Base-by-base conservation (phyloP, 192 early-diverging fungal species). In the Pilobolus umbonatus region DNA sequence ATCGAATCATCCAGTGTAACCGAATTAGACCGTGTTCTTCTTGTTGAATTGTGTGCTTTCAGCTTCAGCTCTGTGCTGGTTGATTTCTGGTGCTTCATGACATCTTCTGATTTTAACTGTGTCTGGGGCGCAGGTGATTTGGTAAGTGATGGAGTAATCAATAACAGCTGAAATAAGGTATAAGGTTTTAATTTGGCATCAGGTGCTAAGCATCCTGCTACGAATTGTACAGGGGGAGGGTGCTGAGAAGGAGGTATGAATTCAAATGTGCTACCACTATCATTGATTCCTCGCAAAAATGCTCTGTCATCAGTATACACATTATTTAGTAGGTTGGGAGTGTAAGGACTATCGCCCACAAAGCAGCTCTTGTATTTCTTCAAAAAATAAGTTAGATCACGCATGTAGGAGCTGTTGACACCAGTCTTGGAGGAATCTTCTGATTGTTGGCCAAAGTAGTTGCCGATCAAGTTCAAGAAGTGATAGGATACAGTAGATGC, bases 161-260 rank as follows among this genome's bases (percentile, higher is more conserved):
- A 43, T 21, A 57, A 22, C 6, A 64, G 35, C 34, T 64, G 62
- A 28, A 56, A 39, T 17, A 64, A 25, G 15, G 43, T 44, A 50
- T 64, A 64, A 3, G 62, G 62, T 36, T 64, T 64, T 25, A 64
- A 30, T 48, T 50, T 55, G 12, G 62, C 55, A 50, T 64, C 49
- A 4, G 53, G 62, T 24, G 62, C 62, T n/a, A 64, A 52, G 24
- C 35, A 48, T 4, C 62, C 62, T 7, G 44, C 58, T 10, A 42
- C 14, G 12, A 40, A 30, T 9, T 9, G 44, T 10, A 5, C 5
- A 22, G 39, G 19, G 8, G 0, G 39, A 42, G 19, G 3, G n/a
- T 2, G 5, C 38, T 2, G 39, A 5, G 52, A 32, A 15, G 39
- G 36, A 11, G 19, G 45, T 17, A 57, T 31, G 26, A 45, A 44